A percentile compares a stretch with the other conserved stretches of the same genome.
phyloP scores from a whole-genome alignment of 2,329 filamentous ascomycete genomes.

The Aphanoascus verrucosus region DNA sequence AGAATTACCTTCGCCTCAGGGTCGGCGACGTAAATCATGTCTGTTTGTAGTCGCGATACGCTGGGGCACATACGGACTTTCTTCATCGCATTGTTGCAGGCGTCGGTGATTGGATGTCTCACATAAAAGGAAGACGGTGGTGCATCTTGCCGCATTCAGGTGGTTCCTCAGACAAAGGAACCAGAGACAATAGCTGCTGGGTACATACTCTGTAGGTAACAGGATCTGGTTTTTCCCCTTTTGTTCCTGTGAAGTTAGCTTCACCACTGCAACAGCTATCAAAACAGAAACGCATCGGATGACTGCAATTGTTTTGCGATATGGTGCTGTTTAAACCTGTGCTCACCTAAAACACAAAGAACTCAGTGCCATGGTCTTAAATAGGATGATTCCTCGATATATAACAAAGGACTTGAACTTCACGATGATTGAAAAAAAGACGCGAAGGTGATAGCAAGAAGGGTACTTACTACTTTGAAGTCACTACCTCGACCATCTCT shows the following conservation, averaged over 20 bases:
- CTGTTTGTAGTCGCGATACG: constrained; percentile 20
- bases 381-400: constrained; percentile 4
- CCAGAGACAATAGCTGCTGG: constrained; percentile 21
- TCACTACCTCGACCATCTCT: not conserved
- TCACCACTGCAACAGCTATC: not conserved
- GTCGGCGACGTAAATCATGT: constrained; percentile 7
- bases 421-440: constrained; percentile 7
- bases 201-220: not conserved
- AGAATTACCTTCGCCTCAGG: not conserved
- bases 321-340: constrained; percentile 8
- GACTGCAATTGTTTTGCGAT: constrained; percentile 19
- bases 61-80: constrained; percentile 16
- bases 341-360: constrained; percentile 16
- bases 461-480: not conserved
- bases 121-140: constrained; percentile 15
- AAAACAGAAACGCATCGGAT: constrained; percentile 11
- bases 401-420: constrained; percentile 5
- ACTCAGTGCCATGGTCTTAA: constrained; percentile 4
- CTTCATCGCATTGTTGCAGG: constrained; percentile 26
- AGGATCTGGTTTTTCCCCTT: constrained; percentile 7
- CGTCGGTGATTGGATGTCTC: constrained; percentile 22
- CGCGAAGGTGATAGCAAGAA: not conserved
- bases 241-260: constrained; percentile 1
- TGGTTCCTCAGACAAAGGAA: constrained; percentile 25
- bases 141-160: constrained; percentile 25